Conservation (phyloP, 495 filamentous ascomycete genomes). For the Delitschia confertaspora region DNA sequence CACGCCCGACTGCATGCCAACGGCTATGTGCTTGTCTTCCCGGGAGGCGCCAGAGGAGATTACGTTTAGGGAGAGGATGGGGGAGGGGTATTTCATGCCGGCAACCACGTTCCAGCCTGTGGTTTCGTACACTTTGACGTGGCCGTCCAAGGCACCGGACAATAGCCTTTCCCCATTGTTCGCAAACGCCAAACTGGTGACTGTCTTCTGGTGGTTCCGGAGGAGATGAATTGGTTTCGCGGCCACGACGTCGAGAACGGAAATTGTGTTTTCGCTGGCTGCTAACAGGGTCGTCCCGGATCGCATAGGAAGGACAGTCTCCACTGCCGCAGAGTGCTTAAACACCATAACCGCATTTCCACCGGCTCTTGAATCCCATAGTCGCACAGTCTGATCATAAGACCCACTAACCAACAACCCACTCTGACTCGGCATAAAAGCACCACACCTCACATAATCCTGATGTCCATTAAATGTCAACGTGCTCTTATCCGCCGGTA, state of each 20-base stretch:
- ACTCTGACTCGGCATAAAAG: constrained; percentile 73
- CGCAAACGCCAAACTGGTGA: constrained; percentile 73
- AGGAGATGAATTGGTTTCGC: constrained; percentile 78
- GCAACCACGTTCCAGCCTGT: constrained; percentile 85
- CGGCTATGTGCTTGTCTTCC: constrained; percentile 81
- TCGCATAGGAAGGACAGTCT: constrained; percentile 74
- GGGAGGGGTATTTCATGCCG: constrained; percentile 82
- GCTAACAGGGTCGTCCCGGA: constrained; percentile 80
- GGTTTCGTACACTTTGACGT: constrained; percentile 93
- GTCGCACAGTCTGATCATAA: constrained; percentile 85
- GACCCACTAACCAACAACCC: constrained; percentile 74
- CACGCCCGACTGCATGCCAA: constrained; percentile 87
- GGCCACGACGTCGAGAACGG: constrained; percentile 88
- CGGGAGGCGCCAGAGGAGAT: constrained; percentile 54
- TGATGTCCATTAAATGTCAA: constrained; percentile 76
- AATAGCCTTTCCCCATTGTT: constrained; percentile 71
- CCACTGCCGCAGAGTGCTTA: constrained; percentile 80
- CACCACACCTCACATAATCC: constrained; percentile 82
- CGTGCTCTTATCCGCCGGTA: constrained; percentile 66
- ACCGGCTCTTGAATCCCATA: constrained; percentile 75
- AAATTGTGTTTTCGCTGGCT: constrained; percentile 76
- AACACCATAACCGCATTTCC: constrained; percentile 58
- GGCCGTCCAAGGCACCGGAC: constrained; percentile 82
- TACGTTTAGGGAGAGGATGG: constrained; percentile 73
- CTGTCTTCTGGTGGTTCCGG: constrained; percentile 93